Evolutionary conservation across 2,329 filamentous ascomycete species (phyloP), one percentile per base, ranked within the genome.

Genomic region (Botrytis medusae): DNA sequence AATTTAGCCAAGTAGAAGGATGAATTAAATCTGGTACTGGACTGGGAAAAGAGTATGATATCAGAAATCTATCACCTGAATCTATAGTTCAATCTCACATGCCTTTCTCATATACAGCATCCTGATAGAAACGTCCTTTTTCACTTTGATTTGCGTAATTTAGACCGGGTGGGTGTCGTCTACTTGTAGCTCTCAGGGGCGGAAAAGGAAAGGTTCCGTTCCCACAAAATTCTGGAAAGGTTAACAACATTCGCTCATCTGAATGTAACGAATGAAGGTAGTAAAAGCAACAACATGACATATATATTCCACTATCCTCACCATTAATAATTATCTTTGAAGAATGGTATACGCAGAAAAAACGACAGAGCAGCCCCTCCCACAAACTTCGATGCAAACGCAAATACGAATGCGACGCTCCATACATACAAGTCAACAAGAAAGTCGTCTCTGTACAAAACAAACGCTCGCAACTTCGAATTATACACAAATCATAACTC

Each of bases 281-380:
- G 18, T 18, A n/a, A 62, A 7, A n/a, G 14, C 14, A 18, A 42
- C 8, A 40, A n/a, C 12, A 42, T n/a, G 2, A n/a, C 1, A 68
- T 54, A 25, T 51, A 37, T 18, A 54, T 25, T 32, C 42, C 62
- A 54, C 14, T 29, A 63, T 20, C 57, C 40, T 48, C 51, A 18
- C 37, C 14, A 51, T 32, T 7, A 62, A 42, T 18, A 18, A 14
- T 34, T n/a, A 63, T 63, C n/a, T 54, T 48, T 44, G 32, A 48
- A 48, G 69, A 63, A 71, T 63, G 69, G 59, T 71, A 71, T 71
- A 71, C 44, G 48, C 69, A 40, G n/a, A 16, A 32, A 32, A 7
- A 29, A 22, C 40, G 32, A n/a, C 65, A 29, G 34, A 42, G 42
- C 2, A 57, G 12, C 3, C 7, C n/a, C 48, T 54, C 51, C 16